A percentile compares a stretch with the other conserved stretches of the same genome.
These are phyloP conservation scores for Lupinus albus DNA, from an alignment of 306 rosid species.

Conservation along the genomic window DNA sequence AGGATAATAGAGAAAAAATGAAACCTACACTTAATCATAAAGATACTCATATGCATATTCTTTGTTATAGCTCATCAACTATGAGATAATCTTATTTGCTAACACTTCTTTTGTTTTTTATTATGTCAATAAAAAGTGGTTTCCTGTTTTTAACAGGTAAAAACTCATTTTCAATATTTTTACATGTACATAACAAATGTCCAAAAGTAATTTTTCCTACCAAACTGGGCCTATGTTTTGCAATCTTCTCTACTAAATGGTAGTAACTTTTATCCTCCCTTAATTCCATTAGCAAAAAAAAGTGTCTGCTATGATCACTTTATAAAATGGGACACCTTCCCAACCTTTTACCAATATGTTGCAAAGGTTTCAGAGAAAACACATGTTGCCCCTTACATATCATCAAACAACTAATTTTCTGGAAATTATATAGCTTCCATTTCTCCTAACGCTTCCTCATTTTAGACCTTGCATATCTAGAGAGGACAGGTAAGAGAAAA, in stretches of 20 bases:
- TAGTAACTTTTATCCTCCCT: background rate
- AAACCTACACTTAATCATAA: too few relatives aligned
- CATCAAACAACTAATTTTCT: constrained; percentile 11
- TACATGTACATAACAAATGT: background rate
- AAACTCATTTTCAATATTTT: background rate
- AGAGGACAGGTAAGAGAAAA: constrained; percentile 21
- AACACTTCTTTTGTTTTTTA: background rate
- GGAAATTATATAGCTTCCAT: constrained; percentile 16
- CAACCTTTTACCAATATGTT: constrained; percentile 2
- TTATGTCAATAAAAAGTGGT: background rate
- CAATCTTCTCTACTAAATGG: constrained; percentile 6
- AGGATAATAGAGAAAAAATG: too few relatives aligned
- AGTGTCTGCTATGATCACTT: background rate
- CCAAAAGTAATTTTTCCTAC: background rate
- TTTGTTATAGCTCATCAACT: background rate
- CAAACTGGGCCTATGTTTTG: background rate
- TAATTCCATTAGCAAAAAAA: background rate
- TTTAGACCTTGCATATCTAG: constrained; percentile 90
- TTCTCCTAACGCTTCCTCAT: constrained; percentile 76
- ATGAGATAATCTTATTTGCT: background rate
- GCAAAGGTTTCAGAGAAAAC: constrained; percentile 26
- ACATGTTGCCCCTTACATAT: constrained; percentile 6
- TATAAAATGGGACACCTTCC: constrained; percentile 9
- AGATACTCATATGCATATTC: too few relatives aligned
- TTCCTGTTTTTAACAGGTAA: background rate